These are phyloP conservation scores for Plasmodium inui DNA, from an alignment of 169 alveolate species.

Conservation along the genomic window DNA sequence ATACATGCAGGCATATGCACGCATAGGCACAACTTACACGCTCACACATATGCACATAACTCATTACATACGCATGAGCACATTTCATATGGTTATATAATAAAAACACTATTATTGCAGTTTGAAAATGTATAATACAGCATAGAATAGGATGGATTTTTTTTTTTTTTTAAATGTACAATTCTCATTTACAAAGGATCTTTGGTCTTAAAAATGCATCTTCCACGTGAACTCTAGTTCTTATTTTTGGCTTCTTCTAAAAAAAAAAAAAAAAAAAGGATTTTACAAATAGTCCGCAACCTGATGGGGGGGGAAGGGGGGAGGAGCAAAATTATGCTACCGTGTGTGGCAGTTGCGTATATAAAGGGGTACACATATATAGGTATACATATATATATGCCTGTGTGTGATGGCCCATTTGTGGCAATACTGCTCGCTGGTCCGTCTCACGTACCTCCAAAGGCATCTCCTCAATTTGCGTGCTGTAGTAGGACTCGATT, in stretches of 20 bases:
- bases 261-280: conserved; percentile 43
- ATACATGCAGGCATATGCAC: neutral
- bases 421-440: neutral
- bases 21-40: neutral
- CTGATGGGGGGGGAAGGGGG: conserved; percentile 1
- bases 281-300: conserved; percentile 72
- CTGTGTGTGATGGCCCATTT: neutral
- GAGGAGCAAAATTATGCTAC: neutral
- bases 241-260: conserved; percentile 5
- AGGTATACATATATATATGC: neutral
- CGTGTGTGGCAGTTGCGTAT: neutral
- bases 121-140: neutral
- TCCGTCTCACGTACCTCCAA: conserved; percentile 88
- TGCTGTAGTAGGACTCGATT: conserved; percentile 97
- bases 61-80: neutral
- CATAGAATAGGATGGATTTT: conserved; percentile 5
- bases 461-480: conserved; percentile 99
- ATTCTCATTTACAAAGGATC: conserved; percentile 2
- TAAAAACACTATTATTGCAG: conserved; percentile 3
- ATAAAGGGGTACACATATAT: neutral
- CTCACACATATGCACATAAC: neutral
- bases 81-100: conserved; percentile 14
- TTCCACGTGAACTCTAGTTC: conserved; percentile 11
- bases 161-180: conserved; percentile 13
- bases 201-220: conserved; percentile 13